phyloP scores from a whole-genome alignment of 768 basidiomycete genomes.

The Postia placenta region DNA sequence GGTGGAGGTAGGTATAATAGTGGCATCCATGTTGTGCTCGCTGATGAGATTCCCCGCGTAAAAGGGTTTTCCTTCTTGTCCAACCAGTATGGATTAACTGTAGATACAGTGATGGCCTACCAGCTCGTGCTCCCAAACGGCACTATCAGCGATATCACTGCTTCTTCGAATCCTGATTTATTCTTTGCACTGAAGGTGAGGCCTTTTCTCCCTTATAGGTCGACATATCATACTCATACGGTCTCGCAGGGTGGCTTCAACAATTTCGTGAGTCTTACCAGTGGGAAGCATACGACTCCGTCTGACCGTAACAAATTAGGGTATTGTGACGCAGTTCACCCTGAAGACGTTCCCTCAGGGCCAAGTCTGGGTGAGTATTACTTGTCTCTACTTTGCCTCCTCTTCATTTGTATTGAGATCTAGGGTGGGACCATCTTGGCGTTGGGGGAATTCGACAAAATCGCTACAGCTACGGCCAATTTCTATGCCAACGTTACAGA shows the following conservation, averaged over 20 bases:
- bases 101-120: constrained; percentile 48
- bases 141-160: constrained; percentile 28
- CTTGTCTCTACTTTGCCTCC: neutral
- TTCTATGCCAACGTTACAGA: constrained; percentile 39
- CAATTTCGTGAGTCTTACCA: constrained; percentile 41
- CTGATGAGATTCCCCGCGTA: neutral
- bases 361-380: constrained; percentile 48
- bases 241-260: constrained; percentile 50
- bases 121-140: constrained; percentile 57
- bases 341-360: constrained; percentile 48
- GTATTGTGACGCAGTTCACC: constrained; percentile 55
- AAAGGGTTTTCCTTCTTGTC: constrained; percentile 59
- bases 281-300: neutral
- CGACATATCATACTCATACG: neutral
- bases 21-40: neutral
- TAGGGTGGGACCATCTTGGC: constrained; percentile 51
- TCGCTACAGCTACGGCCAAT: constrained; percentile 31
- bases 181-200: constrained; percentile 40
- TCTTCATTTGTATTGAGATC: neutral
- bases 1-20: constrained; percentile 44
- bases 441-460: constrained; percentile 9
- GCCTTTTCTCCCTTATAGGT: neutral
- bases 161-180: constrained; percentile 28
- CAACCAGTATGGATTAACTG: constrained; percentile 53
- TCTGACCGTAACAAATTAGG: constrained; percentile 23